A percentile compares a stretch with the other conserved stretches of the same genome.
phyloP scores from a whole-genome alignment of 371 early-diverging fungal genomes.

The Mortierella sp. region DNA sequence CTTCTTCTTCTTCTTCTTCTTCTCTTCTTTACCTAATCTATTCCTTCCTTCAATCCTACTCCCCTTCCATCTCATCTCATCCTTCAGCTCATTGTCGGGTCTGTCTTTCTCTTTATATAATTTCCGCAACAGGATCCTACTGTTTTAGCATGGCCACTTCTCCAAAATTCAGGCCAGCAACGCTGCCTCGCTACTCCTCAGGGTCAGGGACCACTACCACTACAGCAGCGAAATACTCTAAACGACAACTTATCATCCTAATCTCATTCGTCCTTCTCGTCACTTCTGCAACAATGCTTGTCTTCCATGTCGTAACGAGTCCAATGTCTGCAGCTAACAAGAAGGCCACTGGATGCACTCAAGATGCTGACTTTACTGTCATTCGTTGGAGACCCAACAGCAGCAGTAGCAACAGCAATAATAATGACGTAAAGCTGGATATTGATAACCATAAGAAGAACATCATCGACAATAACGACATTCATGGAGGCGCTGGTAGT shows the following conservation, averaged over 20 bases:
- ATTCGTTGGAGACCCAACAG: slow-evolving; percentile 37
- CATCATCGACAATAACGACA: slow-evolving; percentile 2
- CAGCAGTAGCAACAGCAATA: slow-evolving; percentile 4
- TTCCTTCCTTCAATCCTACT: not conserved
- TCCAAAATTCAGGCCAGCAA: slow-evolving; percentile 45
- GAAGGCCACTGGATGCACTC: slow-evolving; percentile 26
- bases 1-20: not conserved
- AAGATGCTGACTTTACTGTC: slow-evolving; percentile 41
- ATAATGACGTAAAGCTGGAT: slow-evolving; percentile 9
- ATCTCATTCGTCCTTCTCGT: slow-evolving; percentile 37
- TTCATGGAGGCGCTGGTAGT: slow-evolving; percentile 14
- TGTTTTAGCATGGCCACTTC: slow-evolving; percentile 33
- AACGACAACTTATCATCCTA: slow-evolving; percentile 36
- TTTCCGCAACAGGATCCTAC: too few relatives aligned
- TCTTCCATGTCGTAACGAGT: slow-evolving; percentile 39
- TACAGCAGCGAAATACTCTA: slow-evolving; percentile 22
- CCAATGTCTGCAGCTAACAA: slow-evolving; percentile 18
- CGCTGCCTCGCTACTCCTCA: slow-evolving; percentile 26
- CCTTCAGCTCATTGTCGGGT: not conserved
- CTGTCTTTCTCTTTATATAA: too few relatives aligned
- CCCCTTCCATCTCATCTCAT: not conserved
- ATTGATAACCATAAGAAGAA: slow-evolving; percentile 3
- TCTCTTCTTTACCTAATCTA: not conserved
- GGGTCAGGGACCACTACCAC: slow-evolving; percentile 12
- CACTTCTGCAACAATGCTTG: slow-evolving; percentile 49